A percentile compares a stretch with the other conserved stretches of the same genome.
Conservation (phyloP, 257 asterid species). For the Vinca minor region DNA sequence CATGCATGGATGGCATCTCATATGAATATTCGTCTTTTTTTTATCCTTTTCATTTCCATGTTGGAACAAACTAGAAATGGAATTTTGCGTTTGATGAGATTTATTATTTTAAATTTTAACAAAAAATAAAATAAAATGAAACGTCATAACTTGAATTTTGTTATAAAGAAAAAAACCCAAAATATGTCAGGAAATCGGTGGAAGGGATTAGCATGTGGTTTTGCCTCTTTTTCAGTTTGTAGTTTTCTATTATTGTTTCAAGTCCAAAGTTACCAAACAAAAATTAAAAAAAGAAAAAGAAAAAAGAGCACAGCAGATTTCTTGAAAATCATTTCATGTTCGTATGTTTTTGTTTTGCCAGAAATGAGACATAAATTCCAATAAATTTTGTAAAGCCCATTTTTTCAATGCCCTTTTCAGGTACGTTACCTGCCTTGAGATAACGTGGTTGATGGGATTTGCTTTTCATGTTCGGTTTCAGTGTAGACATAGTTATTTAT, state of each 20-base stretch:
- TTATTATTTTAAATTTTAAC: too few relatives aligned
- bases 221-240: neutral
- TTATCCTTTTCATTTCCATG: neutral
- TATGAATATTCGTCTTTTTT: too few relatives aligned
- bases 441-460: too few relatives aligned
- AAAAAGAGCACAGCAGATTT: neutral
- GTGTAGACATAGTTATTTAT: too few relatives aligned
- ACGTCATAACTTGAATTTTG: neutral
- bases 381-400: too few relatives aligned
- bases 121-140: too few relatives aligned
- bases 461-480: too few relatives aligned
- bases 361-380: too few relatives aligned
- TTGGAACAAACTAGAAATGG: neutral
- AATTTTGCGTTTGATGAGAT: neutral
- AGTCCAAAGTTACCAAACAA: neutral
- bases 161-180: neutral
- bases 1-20: too few relatives aligned
- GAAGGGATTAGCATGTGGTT: slow-evolving; percentile 4
- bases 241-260: neutral
- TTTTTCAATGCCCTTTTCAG: too few relatives aligned
- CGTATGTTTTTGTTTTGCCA: too few relatives aligned
- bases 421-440: too few relatives aligned
- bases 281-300: neutral
- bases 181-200: neutral
- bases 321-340: neutral